phyloP scores from a whole-genome alignment of 768 basidiomycete genomes.

The Kwoniella sp. region DNA sequence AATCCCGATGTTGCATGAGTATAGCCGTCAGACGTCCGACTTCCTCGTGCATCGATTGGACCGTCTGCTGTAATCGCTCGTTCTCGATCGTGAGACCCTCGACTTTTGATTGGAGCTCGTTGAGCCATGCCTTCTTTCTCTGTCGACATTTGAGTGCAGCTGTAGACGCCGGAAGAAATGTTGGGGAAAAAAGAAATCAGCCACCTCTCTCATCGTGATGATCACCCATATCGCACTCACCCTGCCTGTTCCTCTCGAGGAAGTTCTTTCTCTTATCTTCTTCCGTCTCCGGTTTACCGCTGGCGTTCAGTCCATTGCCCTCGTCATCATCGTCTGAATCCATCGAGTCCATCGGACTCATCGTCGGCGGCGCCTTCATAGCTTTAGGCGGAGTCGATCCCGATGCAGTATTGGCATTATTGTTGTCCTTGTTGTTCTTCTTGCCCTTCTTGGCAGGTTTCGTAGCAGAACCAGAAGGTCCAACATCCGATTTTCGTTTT shows the following conservation, averaged over 20 bases:
- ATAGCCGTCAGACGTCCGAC: slow-evolving; percentile 69
- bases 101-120: slow-evolving; percentile 87
- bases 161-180: too few species aligned
- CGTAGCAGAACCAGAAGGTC: slow-evolving; percentile 6
- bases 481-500: slow-evolving; percentile 48
- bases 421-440: slow-evolving; percentile 24
- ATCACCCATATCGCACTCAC: slow-evolving; percentile 65
- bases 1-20: slow-evolving; percentile 58
- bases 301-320: slow-evolving; percentile 24
- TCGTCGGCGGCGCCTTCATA: slow-evolving; percentile 41
- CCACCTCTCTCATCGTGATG: too few species aligned
- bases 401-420: background rate
- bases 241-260: slow-evolving; percentile 94
- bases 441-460: slow-evolving; percentile 41
- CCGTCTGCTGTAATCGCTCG: slow-evolving; percentile 83
- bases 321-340: slow-evolving; percentile 43
- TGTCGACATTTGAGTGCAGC: slow-evolving; percentile 98
- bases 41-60: slow-evolving; percentile 87
- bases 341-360: slow-evolving; percentile 36
- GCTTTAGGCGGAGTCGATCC: slow-evolving; percentile 17
- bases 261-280: slow-evolving; percentile 98
- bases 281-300: slow-evolving; percentile 89
- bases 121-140: slow-evolving; percentile 97
- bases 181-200: too few species aligned
- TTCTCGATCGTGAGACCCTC: slow-evolving; percentile 92